Evolutionary conservation across 805 yeast species (phyloP).

Genomic region (Ogataea salicorniae): DNA sequence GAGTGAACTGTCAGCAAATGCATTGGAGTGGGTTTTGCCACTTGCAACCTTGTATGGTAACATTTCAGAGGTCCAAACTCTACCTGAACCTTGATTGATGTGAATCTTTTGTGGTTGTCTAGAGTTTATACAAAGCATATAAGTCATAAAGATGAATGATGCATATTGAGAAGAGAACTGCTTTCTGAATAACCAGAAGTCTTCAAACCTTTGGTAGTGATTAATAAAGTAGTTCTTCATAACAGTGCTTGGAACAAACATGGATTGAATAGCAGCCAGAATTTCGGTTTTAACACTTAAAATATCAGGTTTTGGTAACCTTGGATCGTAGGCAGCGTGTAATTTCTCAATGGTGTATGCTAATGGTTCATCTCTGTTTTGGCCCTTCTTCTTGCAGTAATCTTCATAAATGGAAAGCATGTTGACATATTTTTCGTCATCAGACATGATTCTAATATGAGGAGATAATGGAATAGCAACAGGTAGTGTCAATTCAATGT

Average conservation of each 20-base stretch:
- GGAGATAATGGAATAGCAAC: conserved; percentile 92
- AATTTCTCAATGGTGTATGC: conserved; percentile 80
- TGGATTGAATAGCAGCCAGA: conserved; percentile 80
- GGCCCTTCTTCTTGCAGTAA: conserved; percentile 66
- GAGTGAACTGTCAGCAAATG: conserved; percentile 39
- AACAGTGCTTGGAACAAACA: conserved; percentile 79
- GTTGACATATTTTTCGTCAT: conserved; percentile 69
- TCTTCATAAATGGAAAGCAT: conserved; percentile 84
- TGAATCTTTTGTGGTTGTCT: conserved; percentile 93
- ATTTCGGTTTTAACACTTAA: conserved; percentile 88
- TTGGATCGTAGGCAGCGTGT: conserved; percentile 89
- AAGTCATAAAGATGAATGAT: conserved; percentile 84
- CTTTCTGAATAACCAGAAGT: conserved; percentile 95
- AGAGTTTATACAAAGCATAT: conserved; percentile 88
- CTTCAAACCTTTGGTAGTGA: conserved; percentile 74
- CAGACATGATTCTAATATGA: conserved; percentile 84
- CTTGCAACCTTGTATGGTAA: conserved; percentile 77
- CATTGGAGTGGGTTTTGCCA: conserved; percentile 36
- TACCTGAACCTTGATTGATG: conserved; percentile 76
- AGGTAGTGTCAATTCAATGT: conserved; percentile 81
- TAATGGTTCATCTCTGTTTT: conserved; percentile 84
- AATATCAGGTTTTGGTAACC: conserved; percentile 88
- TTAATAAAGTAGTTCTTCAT: conserved; percentile 71
- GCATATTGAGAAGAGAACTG: conserved; percentile 95
- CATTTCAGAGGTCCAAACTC: conserved; percentile 93